Conservation (phyloP, 2,329 filamentous ascomycete species). For the Hymenoscyphus repandus region DNA sequence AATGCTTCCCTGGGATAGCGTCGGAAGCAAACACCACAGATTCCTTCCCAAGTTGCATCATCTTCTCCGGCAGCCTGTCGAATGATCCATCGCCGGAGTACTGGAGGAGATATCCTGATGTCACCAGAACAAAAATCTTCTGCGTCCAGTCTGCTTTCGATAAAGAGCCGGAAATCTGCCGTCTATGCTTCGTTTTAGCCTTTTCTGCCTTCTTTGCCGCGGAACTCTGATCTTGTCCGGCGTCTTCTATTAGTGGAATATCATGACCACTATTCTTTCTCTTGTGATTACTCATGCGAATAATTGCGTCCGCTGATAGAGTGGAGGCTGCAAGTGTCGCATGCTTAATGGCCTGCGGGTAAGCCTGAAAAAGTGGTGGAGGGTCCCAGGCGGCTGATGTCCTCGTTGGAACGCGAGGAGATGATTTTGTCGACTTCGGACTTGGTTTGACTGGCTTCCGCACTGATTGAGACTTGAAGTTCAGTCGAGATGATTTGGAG, state of each 20-base stretch:
- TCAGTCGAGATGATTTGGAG: slow-evolving; percentile 22
- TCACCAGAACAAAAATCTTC: slow-evolving; percentile 67
- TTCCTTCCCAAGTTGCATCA: slow-evolving; percentile 65
- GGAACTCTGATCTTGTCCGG: slow-evolving; percentile 11
- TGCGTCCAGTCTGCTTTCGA: slow-evolving; percentile 57
- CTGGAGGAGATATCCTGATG: slow-evolving; percentile 68
- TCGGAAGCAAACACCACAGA: slow-evolving; percentile 79
- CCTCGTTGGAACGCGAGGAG: slow-evolving; percentile 15
- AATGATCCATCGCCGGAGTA: slow-evolving; percentile 66
- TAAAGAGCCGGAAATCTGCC: slow-evolving; percentile 32
- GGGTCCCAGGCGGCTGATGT: slow-evolving; percentile 49
- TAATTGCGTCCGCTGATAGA: slow-evolving; percentile 62
- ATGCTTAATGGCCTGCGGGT: slow-evolving; percentile 76
- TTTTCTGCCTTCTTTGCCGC: slow-evolving; percentile 35
- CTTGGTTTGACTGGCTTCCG: slow-evolving; percentile 19
- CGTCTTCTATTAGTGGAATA: slow-evolving; percentile 24
- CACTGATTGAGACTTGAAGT: slow-evolving; percentile 20
- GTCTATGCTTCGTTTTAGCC: slow-evolving; percentile 37
- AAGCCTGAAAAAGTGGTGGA: slow-evolving; percentile 80
- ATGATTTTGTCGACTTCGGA: slow-evolving; percentile 18
- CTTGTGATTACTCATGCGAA: slow-evolving; percentile 52
- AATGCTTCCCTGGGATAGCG: slow-evolving; percentile 72
- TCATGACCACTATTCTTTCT: slow-evolving; percentile 41
- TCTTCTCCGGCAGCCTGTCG: slow-evolving; percentile 68
- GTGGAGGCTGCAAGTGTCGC: slow-evolving; percentile 63